Evolutionary conservation across 1,139 yeast species (phyloP).

Genomic region (Nematodospora anomalae): DNA sequence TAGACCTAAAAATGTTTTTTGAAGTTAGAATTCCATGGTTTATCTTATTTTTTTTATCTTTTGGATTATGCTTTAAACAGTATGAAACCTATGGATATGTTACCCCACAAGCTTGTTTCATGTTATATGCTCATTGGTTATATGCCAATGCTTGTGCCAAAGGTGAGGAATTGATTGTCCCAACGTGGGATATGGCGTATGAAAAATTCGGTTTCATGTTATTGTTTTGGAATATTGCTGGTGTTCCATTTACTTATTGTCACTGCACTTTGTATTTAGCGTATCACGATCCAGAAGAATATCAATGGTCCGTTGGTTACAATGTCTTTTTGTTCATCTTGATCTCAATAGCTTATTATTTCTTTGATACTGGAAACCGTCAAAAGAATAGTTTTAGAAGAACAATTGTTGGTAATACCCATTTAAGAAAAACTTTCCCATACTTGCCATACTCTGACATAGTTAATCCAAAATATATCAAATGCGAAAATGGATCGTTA

Average conservation of each 20-base stretch:
- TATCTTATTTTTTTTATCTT: constrained; percentile 74
- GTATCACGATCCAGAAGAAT: constrained; percentile 80
- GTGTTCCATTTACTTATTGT: constrained; percentile 97
- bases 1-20: constrained; percentile 92
- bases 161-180: constrained; percentile 95
- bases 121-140: constrained; percentile 84
- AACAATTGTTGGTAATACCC: constrained; percentile 74
- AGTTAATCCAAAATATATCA: constrained; percentile 79
- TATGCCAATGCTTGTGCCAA: constrained; percentile 97
- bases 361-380: constrained; percentile 93
- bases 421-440: constrained; percentile 86
- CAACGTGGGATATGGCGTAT: constrained; percentile 99
- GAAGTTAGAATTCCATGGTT: constrained; percentile 98
- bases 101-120: constrained; percentile 71
- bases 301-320: constrained; percentile 66
- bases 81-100: constrained; percentile 78
- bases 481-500: constrained; percentile 79
- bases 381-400: constrained; percentile 95
- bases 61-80: constrained; percentile 77
- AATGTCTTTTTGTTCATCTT: constrained; percentile 55
- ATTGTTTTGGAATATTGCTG: constrained; percentile 97
- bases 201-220: constrained; percentile 98
- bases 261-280: constrained; percentile 84
- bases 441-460: constrained; percentile 82
- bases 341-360: constrained; percentile 73